These are phyloP conservation scores for Coix lacrymajobi DNA, from an alignment of 176 grass and related monocot species.

Conservation along the genomic window DNA sequence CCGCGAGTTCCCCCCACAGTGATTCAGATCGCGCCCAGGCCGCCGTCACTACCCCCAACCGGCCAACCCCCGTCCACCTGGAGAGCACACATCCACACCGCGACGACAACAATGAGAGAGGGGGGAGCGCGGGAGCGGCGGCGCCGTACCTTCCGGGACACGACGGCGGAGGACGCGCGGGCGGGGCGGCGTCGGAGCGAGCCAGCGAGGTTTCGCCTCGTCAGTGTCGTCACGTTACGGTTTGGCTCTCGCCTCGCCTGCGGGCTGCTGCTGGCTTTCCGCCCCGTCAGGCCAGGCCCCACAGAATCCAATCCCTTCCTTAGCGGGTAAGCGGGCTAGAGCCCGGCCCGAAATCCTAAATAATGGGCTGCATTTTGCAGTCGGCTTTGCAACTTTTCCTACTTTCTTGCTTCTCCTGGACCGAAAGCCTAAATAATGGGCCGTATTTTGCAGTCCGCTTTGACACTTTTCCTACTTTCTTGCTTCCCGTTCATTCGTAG, in stretches of 20 bases:
- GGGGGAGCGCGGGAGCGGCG: background rate
- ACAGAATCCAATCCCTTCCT: conserved; percentile 5
- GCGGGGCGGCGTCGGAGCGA: background rate
- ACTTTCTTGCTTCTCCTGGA: background rate
- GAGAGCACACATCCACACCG: background rate
- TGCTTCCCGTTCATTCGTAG: too few species aligned
- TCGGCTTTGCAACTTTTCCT: background rate
- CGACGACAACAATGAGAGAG: background rate
- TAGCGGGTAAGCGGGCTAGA: background rate
- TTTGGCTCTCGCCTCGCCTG: background rate
- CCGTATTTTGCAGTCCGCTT: background rate
- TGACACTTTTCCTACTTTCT: background rate
- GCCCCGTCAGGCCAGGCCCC: conserved; percentile 2
- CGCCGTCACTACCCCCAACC: background rate
- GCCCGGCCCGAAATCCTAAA: background rate
- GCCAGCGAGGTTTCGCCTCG: background rate
- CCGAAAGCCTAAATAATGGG: background rate
- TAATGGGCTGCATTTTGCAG: background rate
- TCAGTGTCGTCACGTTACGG: background rate
- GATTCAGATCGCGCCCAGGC: background rate
- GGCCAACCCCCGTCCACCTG: background rate
- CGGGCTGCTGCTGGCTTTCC: background rate
- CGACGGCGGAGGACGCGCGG: background rate
- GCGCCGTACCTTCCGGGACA: background rate
- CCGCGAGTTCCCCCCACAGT: background rate